Conservation (phyloP, 257 asterid species). For the Solanum neorickii region DNA sequence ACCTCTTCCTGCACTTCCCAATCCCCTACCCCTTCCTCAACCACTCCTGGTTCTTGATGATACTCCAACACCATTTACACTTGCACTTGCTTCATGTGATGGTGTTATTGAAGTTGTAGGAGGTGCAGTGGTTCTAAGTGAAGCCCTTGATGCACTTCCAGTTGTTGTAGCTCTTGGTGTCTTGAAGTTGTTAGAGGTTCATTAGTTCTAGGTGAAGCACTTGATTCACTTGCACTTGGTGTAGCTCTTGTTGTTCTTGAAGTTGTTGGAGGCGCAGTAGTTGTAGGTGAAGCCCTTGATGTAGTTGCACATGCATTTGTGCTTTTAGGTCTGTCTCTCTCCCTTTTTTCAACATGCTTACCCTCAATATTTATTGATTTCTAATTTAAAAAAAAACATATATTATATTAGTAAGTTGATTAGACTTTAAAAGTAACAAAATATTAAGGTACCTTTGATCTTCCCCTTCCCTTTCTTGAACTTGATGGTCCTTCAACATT, state of each 20-base stretch:
- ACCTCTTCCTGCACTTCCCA: background rate
- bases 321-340: background rate
- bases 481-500: background rate
- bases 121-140: too few species aligned
- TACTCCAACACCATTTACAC: background rate
- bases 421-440: background rate
- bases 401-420: background rate
- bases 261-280: too few species aligned
- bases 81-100: background rate
- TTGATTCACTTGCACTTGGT: too few species aligned
- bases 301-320: background rate
- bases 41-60: background rate
- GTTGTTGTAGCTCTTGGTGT: too few species aligned
- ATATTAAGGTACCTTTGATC: background rate
- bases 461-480: background rate
- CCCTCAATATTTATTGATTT: background rate
- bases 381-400: too few species aligned
- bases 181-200: too few species aligned
- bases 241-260: too few species aligned
- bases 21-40: background rate
- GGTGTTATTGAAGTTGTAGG: too few species aligned
- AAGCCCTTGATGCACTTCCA: too few species aligned
- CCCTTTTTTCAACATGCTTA: background rate
- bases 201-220: too few species aligned
- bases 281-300: too few species aligned